Evolutionary conservation across 2,329 filamentous ascomycete genomes (phyloP).

Genomic region (Akanthomyces muscarius): DNA sequence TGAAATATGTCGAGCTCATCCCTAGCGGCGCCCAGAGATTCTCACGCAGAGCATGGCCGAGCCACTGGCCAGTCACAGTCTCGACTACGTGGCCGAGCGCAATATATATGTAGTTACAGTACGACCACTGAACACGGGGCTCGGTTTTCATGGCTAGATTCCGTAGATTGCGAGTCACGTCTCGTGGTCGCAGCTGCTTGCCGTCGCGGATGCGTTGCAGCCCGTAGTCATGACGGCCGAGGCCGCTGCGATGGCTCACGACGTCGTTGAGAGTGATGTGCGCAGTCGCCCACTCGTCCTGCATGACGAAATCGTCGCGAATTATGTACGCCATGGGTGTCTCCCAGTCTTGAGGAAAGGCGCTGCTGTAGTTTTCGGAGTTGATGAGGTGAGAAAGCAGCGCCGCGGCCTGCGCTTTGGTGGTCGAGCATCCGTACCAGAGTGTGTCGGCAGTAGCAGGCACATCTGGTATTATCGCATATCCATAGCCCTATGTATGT

Average conservation of each 20-base stretch:
- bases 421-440: not conserved
- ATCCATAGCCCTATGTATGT: not conserved
- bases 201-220: too few relatives aligned
- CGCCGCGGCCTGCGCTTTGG: not conserved
- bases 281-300: not conserved
- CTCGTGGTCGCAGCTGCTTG: too few relatives aligned
- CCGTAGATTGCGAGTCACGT: too few relatives aligned
- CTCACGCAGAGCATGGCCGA: not conserved
- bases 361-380: not conserved
- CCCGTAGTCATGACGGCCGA: too few relatives aligned
- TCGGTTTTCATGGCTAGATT: too few relatives aligned
- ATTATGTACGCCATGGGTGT: too few relatives aligned
- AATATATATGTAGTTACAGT: too few relatives aligned
- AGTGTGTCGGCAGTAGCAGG: not conserved
- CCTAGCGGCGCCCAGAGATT: not conserved
- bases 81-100: not conserved
- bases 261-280: not conserved
- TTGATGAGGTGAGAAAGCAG: not conserved
- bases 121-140: too few relatives aligned
- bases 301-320: slow-evolving; percentile 6
- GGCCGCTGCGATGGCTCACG: not conserved
- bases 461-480: not conserved
- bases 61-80: not conserved
- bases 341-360: not conserved
- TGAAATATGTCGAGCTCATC: not conserved